Evolutionary conservation across 1,139 yeast genomes (phyloP), one percentile per base, ranked within the genome.

Genomic region (Saccharomyces pastorianus): DNA sequence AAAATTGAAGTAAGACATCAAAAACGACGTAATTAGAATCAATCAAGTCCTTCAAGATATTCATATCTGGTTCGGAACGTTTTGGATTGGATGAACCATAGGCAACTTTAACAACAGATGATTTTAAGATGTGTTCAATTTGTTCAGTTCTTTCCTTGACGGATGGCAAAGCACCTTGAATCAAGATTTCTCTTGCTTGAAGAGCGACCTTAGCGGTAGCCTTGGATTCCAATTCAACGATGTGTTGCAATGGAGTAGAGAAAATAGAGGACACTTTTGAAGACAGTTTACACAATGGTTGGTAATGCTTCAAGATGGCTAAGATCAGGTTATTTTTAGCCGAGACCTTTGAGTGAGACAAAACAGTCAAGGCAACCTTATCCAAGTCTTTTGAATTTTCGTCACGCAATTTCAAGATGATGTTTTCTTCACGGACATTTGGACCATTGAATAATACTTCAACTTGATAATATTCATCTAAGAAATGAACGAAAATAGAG

Each of bases 21-120:
- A 91, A 93, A 17, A 93, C 98, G 56, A 93, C 89, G 74, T 89
- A 95, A 71, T 88, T 90, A 51, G 98, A 90, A 69, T 93, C 99
- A 61, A 93, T 93, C 56, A 93, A 95, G 71, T 93, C 98, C 64
- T 85, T 84, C 62, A 93, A 80, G 55, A 88, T 78, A 48, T 84
- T 85, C 67, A 86, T 75, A 66, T 85, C 87, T 46, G 99, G 99
- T 59, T 84, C 82, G 59, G 89, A 80, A 69, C 90, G 95, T 65
- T 82, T 82, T 54, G 85, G 81, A 64, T 79, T 78, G 53, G 85
- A 81, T 65, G 89, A 95, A 64, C 98, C 98, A 67, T 91, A 93
- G 27, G 85, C 79, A 41, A 95, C 82, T 66, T 88, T 90, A 64
- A 91, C 88, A 51, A 93, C 98, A 47, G 97, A 84, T 14, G 96